Evolutionary conservation across 495 filamentous ascomycete genomes (phyloP).

Genomic region (Penicillium coprophilum): DNA sequence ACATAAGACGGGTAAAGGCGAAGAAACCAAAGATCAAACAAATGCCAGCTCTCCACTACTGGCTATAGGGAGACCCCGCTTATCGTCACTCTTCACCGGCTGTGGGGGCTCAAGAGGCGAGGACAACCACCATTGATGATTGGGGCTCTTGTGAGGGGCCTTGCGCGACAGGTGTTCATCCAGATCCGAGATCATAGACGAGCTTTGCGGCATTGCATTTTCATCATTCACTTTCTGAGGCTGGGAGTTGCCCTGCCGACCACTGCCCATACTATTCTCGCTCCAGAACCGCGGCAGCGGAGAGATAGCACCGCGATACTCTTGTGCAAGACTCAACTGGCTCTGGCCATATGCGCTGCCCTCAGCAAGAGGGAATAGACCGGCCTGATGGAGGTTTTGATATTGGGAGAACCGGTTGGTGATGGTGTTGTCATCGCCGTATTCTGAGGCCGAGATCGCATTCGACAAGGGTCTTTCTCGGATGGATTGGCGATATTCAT

Average conservation of each 20-base stretch:
- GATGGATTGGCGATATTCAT: conserved; percentile 37
- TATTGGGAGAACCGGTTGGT: conserved; percentile 27
- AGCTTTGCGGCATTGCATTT: conserved; percentile 22
- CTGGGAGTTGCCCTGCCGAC: conserved; percentile 16
- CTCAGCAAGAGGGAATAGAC: conserved; percentile 30
- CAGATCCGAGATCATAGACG: conserved; percentile 30
- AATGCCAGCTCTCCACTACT: conserved; percentile 37
- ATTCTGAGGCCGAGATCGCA: conserved; percentile 41
- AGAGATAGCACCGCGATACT: conserved; percentile 45
- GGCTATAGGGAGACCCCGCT: conserved; percentile 26
- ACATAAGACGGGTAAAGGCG: neutral
- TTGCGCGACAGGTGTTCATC: conserved; percentile 31
- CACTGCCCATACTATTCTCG: conserved; percentile 37
- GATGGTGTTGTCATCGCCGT: conserved; percentile 41
- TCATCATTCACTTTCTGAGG: conserved; percentile 9
- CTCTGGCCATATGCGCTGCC: conserved; percentile 30
- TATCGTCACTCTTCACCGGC: conserved; percentile 18
- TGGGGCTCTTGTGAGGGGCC: conserved; percentile 15
- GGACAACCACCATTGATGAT: conserved; percentile 14
- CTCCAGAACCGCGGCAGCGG: conserved; percentile 46
- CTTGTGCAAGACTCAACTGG: conserved; percentile 43
- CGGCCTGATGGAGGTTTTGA: conserved; percentile 25
- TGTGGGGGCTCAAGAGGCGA: conserved; percentile 21
- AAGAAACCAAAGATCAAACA: conserved; percentile 22
- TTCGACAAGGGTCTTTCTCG: conserved; percentile 41